Evolutionary conservation across 164 flowering plant genomes (phyloP).

Genomic region (Malania oleifera): DNA sequence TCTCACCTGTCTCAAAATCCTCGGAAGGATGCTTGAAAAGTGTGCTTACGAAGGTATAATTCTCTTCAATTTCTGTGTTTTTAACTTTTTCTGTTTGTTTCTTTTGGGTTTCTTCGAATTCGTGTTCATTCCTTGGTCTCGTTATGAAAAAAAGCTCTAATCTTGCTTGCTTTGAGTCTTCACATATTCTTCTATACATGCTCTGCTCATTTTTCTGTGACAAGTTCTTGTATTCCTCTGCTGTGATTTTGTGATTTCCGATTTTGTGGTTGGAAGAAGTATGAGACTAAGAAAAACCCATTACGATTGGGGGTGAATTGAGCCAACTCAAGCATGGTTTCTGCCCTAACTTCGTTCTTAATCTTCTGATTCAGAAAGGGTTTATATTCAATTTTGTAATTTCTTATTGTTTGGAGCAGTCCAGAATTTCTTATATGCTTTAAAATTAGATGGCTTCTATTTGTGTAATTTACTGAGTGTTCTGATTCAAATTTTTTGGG

Average conservation of each 20-base stretch:
- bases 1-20: slow-evolving; percentile 66
- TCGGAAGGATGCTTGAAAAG: slow-evolving; percentile 68
- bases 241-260: neutral
- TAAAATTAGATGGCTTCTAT: neutral
- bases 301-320: neutral
- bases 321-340: neutral
- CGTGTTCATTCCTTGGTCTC: no score
- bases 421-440: no score
- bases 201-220: neutral
- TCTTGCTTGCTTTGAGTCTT: no score
- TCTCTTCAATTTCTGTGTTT: neutral
- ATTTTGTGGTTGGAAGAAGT: slow-evolving; percentile 2
- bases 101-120: neutral
- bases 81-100: neutral
- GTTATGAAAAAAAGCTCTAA: no score
- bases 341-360: neutral
- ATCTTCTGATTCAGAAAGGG: neutral
- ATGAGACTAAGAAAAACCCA: neutral
- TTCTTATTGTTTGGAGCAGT: neutral
- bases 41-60: slow-evolving; percentile 67
- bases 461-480: neutral
- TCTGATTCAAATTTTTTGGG: slow-evolving; percentile 13
- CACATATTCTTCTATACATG: neutral
- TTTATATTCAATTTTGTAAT: neutral
- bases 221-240: no score